Evolutionary conservation across 2,329 filamentous ascomycete genomes (phyloP), one percentile per base, ranked within the genome.

Genomic region (Lojkania enalia): DNA sequence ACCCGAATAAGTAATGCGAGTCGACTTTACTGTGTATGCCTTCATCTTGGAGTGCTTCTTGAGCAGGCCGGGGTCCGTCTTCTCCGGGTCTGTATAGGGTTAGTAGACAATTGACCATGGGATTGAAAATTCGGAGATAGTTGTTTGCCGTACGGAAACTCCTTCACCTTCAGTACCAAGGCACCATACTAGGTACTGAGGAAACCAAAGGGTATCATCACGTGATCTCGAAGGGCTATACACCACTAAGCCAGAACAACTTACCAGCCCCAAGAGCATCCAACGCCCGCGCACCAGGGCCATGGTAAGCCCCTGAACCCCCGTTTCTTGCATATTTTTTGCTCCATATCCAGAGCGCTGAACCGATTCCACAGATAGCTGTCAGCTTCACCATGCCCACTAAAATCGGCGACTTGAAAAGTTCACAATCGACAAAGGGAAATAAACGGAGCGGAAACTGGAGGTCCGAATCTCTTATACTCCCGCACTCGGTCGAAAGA

Each of bases 31-130:
- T n/a, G 78, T 84, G 68, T 90, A 95, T 4, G 84, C 78, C 60
- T 80, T 80, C 56, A 86, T 78, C 29, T 80, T 77, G 12, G 88
- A 90, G 67, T 92, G 80, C 57, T 90, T 87, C 66, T 79, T 86
- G 48, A 97, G 77, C 11, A 96, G 77, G n/a, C 84, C 78, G 20
- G 91, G 90, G 61, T 96, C 90, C 18, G 82, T 85, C 29, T 73
- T 59, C 46, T 75, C 71, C 57, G 81, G 67, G 61, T 76, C 74
- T 67, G 33, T 2, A 12, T 19, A 32, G 13, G 5, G 21, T 53
- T 21, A 52, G 42, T 30, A 38, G 3, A 27, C 12, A 5, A 2
- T n/a, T 15, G 15, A 18, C 15, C 14, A 36, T 35, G 20, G 4
- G 21, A 35, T 11, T 5, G 18, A n/a, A n/a, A n/a, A n/a, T n/a